phyloP scores from a whole-genome alignment of 2,329 filamentous ascomycete species.

The Fusarium sp. region DNA sequence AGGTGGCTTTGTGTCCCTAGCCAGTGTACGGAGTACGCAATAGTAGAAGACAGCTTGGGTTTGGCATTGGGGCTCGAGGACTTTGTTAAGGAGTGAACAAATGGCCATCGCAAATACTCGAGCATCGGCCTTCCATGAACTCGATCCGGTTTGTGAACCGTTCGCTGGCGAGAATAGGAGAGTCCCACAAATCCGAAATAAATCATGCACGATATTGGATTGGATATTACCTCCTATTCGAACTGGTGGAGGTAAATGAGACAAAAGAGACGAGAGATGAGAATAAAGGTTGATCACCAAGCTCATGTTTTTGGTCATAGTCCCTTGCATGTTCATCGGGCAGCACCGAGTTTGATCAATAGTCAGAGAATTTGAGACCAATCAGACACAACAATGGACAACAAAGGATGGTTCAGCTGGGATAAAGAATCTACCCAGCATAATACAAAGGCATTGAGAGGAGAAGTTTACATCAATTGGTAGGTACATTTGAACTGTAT shows the following conservation, averaged over 20 bases:
- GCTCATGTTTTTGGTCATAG: neutral
- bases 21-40: neutral
- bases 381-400: conserved; percentile 19
- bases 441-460: neutral
- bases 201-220: conserved; percentile 9
- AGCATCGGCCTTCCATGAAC: neutral
- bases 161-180: conserved; percentile 1
- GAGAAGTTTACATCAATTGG: neutral
- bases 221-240: conserved; percentile 10
- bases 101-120: neutral
- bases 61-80: neutral
- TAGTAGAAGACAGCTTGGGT: neutral
- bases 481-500: neutral
- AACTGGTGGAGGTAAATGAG: conserved; percentile 5
- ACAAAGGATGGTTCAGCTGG: conserved; percentile 13
- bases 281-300: conserved; percentile 5
- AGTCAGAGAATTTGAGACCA: conserved; percentile 6
- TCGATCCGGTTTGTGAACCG: neutral
- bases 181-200: neutral
- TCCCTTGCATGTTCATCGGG: conserved; percentile 19
- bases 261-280: conserved; percentile 12
- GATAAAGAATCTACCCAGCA: conserved; percentile 13
- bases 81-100: neutral
- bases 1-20: neutral
- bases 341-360: conserved; percentile 21